Conservation (phyloP, 2,329 filamentous ascomycete species). For the Pestalotiopsis sp. region DNA sequence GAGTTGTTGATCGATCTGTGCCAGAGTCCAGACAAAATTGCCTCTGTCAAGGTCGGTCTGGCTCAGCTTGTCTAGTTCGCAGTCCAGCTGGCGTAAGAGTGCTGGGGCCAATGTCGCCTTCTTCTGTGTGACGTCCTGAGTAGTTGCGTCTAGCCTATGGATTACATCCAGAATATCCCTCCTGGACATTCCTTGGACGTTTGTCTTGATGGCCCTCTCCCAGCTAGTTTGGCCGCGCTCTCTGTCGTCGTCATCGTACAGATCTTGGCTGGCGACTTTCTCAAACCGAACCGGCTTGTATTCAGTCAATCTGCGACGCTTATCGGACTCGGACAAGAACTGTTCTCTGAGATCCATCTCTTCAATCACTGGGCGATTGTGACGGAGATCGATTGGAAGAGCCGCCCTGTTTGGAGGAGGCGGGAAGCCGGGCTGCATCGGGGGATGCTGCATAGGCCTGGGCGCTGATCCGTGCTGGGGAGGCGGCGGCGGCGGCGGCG, state of each 20-base stretch:
- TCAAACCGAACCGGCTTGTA: conserved; percentile 45
- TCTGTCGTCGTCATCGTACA: conserved; percentile 38
- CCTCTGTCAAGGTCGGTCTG: conserved; percentile 34
- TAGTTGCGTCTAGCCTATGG: conserved; percentile 36
- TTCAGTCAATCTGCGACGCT: conserved; percentile 40
- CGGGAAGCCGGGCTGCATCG: background rate
- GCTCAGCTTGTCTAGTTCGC: conserved; percentile 36
- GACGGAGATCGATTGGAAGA: conserved; percentile 4
- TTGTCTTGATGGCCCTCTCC: conserved; percentile 37
- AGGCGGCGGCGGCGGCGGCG: background rate
- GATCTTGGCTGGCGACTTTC: conserved; percentile 34
- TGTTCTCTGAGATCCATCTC: conserved; percentile 41
- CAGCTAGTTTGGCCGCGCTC: conserved; percentile 38
- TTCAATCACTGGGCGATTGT: conserved; percentile 13
- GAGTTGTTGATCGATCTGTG: conserved; percentile 45
- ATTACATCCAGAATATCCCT: conserved; percentile 40
- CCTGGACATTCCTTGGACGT: conserved; percentile 39
- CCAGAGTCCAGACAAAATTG: conserved; percentile 43
- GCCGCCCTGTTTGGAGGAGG: background rate
- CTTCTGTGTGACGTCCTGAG: conserved; percentile 39
- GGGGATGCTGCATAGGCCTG: background rate
- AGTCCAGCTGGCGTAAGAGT: conserved; percentile 46
- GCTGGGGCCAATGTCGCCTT: conserved; percentile 35
- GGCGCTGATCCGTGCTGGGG: background rate
- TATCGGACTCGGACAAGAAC: conserved; percentile 39